A percentile compares a stretch with the other conserved stretches of the same genome.
Evolutionary conservation across 2,329 filamentous ascomycete species (phyloP).

Genomic region (Ramichloridium luteum): DNA sequence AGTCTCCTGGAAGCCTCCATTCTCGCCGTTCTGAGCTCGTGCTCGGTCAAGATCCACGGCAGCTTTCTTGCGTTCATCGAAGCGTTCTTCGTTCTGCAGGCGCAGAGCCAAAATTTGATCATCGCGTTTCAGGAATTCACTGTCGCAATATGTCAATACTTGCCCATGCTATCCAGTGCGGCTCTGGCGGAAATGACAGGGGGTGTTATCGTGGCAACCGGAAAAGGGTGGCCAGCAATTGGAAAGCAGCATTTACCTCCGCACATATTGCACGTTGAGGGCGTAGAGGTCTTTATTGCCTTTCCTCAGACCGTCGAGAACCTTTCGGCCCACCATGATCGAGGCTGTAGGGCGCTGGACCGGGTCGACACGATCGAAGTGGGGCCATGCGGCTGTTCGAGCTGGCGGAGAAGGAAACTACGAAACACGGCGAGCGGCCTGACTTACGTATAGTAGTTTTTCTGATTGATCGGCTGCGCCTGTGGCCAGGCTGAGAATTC

Average conservation of each 20-base stretch:
- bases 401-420: not conserved
- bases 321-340: conserved; percentile 21
- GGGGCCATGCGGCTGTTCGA: conserved; percentile 1
- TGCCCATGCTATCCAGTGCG: too few species aligned
- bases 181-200: too few species aligned
- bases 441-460: conserved; percentile 94
- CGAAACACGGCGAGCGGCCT: not conserved
- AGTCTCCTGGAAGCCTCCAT: conserved; percentile 27
- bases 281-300: conserved; percentile 25
- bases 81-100: conserved; percentile 73
- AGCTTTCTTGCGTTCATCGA: conserved; percentile 70
- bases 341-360: too few species aligned
- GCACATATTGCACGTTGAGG: conserved; percentile 24
- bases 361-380: too few species aligned
- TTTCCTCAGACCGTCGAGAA: conserved; percentile 21
- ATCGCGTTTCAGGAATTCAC: conserved; percentile 95
- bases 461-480: conserved; percentile 90
- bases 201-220: too few species aligned
- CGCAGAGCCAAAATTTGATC: conserved; percentile 87
- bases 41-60: conserved; percentile 82
- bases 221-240: not conserved
- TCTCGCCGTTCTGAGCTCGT: conserved; percentile 58
- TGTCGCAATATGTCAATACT: too few species aligned
- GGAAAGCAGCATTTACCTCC: conserved; percentile 16
- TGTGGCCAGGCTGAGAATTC: conserved; percentile 89